Conservation (phyloP, 2,329 filamentous ascomycete species). For the Aschersonia sp. region DNA sequence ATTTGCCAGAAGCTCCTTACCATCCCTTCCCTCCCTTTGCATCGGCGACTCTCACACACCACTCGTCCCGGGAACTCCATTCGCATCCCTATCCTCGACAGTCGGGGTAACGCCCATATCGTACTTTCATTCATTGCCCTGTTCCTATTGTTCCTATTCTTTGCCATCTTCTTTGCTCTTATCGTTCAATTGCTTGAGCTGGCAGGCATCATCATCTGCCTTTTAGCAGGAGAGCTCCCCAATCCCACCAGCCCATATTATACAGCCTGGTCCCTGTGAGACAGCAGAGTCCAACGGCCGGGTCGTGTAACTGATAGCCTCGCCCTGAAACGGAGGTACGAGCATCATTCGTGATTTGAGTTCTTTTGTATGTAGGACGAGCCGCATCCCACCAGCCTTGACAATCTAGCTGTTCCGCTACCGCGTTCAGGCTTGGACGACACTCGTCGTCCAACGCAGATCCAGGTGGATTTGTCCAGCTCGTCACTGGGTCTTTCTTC, state of each 20-base stretch:
- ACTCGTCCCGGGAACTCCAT: not conserved
- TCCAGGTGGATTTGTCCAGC: too few species aligned
- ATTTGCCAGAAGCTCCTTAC: not conserved
- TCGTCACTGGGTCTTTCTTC: too few species aligned
- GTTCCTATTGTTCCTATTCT: not conserved
- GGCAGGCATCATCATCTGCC: not conserved
- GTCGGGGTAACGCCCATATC: not conserved
- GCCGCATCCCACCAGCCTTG: not conserved
- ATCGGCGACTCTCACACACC: not conserved
- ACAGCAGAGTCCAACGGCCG: conserved; percentile 2
- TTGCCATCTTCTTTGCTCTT: not conserved
- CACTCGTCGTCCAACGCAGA: too few species aligned
- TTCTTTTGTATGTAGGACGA: not conserved
- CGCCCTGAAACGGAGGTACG: conserved; percentile 2
- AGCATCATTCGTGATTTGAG: not conserved
- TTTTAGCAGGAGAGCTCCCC: too few species aligned
- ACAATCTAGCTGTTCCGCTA: not conserved
- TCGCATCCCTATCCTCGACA: conserved; percentile 1
- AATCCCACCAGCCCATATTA: not conserved
- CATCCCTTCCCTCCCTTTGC: conserved; percentile 1
- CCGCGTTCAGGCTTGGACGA: too few species aligned
- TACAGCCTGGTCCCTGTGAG: not conserved
- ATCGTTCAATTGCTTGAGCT: not conserved
- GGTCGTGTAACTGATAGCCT: conserved; percentile 1
- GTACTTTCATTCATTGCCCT: not conserved